Base-by-base conservation (phyloP, 768 basidiomycete genomes). In the Naematelia aurantialba region DNA sequence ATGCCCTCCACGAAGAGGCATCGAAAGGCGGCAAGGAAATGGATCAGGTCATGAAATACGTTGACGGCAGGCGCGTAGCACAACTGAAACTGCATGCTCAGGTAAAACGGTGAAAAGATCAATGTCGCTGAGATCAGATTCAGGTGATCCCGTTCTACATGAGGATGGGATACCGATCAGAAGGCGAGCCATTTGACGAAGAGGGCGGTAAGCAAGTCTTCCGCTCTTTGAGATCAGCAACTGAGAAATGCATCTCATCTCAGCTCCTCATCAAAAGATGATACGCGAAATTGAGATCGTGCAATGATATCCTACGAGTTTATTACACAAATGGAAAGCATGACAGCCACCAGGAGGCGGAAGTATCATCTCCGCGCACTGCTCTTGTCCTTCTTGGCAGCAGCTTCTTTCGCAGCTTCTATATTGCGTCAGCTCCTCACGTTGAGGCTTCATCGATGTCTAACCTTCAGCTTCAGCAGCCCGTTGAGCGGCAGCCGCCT, bases 391-490 rank as follows among this genome's bases (percentile, higher is more conserved):
- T 70, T 73, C 67, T 73, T 73, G 1, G 60, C 72, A 26, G 65
- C 69, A 25, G 72, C 72, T 31, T 66, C 69, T 26, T 60, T 63
- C 2, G 72, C 72, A 19, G 69, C 72, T 55, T 73, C 72, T 73
- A 51, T 27, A 29, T 5, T 2, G 10, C 17, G 51, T 65, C 59
- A 66, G 54, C 58, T 29, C 12, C 39, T 27, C 14, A 10, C 1
- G 17, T 24, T 47, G 3, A 3, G 13, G 11, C 24, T 29, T 14
- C 19, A 29, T 21, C 5, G 11, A 27, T n/a, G 4, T 71, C 81
- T 30, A 54, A 91, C 91, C 89, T 67, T 91, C 89, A 3, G 85
- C 82, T 72, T 94, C 93, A 0, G 92, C 92, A 79, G 89, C 85
- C 56, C 92, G 81, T 82, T 87, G 89, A 1, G 88, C 89, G 48